Conservation (phyloP, 805 yeast genomes). For the Pichia eremophila region DNA sequence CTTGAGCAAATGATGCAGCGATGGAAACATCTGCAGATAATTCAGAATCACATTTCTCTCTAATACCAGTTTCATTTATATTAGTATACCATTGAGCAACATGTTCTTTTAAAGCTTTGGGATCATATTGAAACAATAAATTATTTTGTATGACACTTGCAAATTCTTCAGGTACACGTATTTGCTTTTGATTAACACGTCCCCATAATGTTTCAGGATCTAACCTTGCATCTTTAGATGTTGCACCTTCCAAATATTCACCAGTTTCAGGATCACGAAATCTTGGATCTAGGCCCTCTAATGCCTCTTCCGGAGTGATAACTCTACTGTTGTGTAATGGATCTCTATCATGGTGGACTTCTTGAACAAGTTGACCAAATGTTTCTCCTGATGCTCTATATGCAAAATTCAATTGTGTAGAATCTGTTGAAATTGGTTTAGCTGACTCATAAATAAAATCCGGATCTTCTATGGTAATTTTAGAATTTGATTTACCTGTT, state of each 20-base stretch:
- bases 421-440: constrained; percentile 15
- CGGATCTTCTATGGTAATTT: constrained; percentile 18
- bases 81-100: constrained; percentile 32
- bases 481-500: background rate
- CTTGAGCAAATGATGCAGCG: constrained; percentile 71
- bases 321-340: constrained; percentile 27
- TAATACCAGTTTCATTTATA: constrained; percentile 45
- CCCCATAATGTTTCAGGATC: constrained; percentile 51
- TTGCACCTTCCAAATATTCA: constrained; percentile 28
- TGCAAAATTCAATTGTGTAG: constrained; percentile 25
- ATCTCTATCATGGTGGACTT: constrained; percentile 26
- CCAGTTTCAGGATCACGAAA: constrained; percentile 27
- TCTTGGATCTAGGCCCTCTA: constrained; percentile 23
- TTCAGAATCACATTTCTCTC: constrained; percentile 29
- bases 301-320: constrained; percentile 28
- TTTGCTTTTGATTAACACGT: constrained; percentile 40
- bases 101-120: constrained; percentile 52
- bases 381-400: constrained; percentile 31
- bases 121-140: constrained; percentile 50
- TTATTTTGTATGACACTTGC: constrained; percentile 54
- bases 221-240: constrained; percentile 44
- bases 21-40: constrained; percentile 71
- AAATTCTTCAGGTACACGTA: constrained; percentile 47
- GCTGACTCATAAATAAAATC: constrained; percentile 12
- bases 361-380: constrained; percentile 35